Base-by-base conservation (phyloP, 169 alveolate genomes). In the Plasmodium knowlesi region DNA sequence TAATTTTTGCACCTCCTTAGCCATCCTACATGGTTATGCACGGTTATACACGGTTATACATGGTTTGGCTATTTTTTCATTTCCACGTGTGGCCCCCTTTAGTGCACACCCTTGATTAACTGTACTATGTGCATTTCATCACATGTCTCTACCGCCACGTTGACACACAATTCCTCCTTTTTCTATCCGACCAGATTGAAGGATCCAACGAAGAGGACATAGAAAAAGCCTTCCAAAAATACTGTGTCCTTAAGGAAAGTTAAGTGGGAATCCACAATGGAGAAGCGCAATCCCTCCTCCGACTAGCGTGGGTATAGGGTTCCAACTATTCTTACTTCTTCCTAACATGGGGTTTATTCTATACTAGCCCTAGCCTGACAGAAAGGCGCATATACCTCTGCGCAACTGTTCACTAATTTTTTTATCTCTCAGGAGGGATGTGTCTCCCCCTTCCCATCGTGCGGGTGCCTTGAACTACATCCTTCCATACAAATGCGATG, bases 191-290 rank as follows among this genome's bases (percentile, higher is more conserved):
- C 41, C 76, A 67, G 76, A 67, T 67, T 67, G 76, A 67, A 67
- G 76, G 76, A 67, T 67, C 76, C 37, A 67, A 67, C 37, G 34
- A 67, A n/a, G 76, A 8, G 22, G 76, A 22, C 0, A 0, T 74
- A 74, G 83, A 74, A 74, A 74, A 74, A 57, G 83, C 83, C 22
- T 74, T 74, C 54, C 83, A 74, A 16, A 74, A 39, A 34, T 74
- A 32, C 43, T 32, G 83, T 16, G 46, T 74, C 12, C 54, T 22
- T 5, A 74, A 74, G 54, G 83, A 74, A 16, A 74, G 54, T 8
- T 74, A 32, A 74, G 8, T 5, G 14, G 30, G 37, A 25, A 2
- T 67, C n/a, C 41, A 22, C 30, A 9, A 67, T 5, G n/a, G 37
- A 22, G 37, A 1, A 67, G 1, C 25, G 25, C 61, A 50, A 12